Evolutionary conservation across 305 asterid genomes (phyloP).

Genomic region (Plantago coronopus): DNA sequence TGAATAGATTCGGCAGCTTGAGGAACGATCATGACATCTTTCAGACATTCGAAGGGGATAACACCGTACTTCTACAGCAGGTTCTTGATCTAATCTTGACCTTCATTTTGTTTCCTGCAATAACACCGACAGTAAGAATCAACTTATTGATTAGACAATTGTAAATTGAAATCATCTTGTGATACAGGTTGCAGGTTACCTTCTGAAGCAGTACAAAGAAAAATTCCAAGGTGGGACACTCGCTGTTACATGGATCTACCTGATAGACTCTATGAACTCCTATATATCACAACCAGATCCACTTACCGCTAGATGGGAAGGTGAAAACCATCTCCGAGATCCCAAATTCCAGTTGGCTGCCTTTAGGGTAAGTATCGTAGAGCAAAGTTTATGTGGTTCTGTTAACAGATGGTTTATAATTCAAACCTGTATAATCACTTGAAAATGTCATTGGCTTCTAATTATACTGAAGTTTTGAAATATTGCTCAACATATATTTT

Average conservation of each 20-base stretch:
- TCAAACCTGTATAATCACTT: background rate
- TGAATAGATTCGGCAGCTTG: constrained; percentile 84
- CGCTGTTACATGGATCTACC: constrained; percentile 85
- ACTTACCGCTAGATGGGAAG: constrained; percentile 95
- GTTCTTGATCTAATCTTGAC: constrained; percentile 30
- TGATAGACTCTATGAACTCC: constrained; percentile 84
- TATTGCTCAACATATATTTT: no score
- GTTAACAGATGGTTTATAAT: no score
- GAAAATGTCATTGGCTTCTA: background rate
- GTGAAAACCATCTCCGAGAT: constrained; percentile 81
- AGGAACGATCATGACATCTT: constrained; percentile 97
- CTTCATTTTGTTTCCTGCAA: background rate
- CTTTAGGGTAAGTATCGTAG: constrained; percentile 60
- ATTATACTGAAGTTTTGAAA: no score
- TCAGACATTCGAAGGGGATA: constrained; percentile 99
- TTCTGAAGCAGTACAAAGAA: constrained; percentile 80
- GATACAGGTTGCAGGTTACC: constrained; percentile 80
- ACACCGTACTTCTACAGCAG: constrained; percentile 96
- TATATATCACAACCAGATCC: constrained; percentile 94
- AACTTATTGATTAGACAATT: background rate
- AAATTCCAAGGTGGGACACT: constrained; percentile 86
- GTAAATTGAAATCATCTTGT: background rate
- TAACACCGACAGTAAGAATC: background rate
- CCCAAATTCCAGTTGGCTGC: constrained; percentile 93
- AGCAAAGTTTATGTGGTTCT: background rate